Base-by-base conservation (phyloP, 2,329 filamentous ascomycete species). In the Chalaropsis thielavioides region DNA sequence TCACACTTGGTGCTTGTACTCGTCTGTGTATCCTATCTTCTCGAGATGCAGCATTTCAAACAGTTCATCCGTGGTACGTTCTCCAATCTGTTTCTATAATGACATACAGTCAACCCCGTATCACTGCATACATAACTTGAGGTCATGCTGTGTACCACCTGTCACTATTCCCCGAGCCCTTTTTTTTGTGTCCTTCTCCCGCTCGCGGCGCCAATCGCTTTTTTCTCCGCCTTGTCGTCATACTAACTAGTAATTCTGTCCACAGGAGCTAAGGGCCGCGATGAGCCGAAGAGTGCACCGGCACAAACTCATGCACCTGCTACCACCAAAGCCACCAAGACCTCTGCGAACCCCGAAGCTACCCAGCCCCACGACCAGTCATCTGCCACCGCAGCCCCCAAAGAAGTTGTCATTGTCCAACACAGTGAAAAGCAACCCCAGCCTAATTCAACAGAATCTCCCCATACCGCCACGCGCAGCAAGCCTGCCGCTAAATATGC, bases 401-500 rank as follows among this genome's bases (percentile, higher is more conserved):
- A 38, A 31, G 62, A 67, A 59, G 41, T 59, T 22, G 63, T 35
- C 46, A 51, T 31, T 27, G 60, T 64, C 22, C 65, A 67, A 59
- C 62, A 63, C 44, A 63, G 64, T 27, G 62, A 64, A 62, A 63
- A 58, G 17, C 31, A 61, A 41, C 43, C 51, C 51, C 59, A 24
- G 27, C n/a, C 19, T 24, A n/a, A 24, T 19, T 31, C 62, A 24
- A 58, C 38, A 15, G 43, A 41, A 31, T 8, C 31, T 31, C 15
- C 40, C 19, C 41, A n/a, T 5, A 17, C n/a, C 13, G 41, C 41
- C 27, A 46, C 44, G 17, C 56, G 58, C 31, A 54, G 49, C 43
- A 49, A 44, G 43, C 11, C 58, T 4, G 41, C 17, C 17, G 13
- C 44, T 43, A 61, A 67, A 40, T 77, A 77, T 62, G 74, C 75